Percentiles rank a stretch among this genome's conserved stretches.
phyloP scores from a whole-genome alignment of 176 grass and related monocot species.

The Hsuehochloa calcarea region DNA sequence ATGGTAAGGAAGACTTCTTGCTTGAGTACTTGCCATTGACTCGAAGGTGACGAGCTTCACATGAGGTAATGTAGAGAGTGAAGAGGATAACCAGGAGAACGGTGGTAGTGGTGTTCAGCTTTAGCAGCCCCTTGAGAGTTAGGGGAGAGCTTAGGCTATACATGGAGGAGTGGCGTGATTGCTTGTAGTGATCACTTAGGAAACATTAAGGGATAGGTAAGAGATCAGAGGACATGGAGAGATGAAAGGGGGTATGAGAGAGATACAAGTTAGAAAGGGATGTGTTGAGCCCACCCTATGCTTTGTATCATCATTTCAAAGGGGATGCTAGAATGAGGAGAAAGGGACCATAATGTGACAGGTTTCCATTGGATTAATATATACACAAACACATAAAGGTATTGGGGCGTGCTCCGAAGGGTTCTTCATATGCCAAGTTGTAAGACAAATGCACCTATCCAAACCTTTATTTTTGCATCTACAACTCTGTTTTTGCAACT shows the following conservation, averaged over 20 bases:
- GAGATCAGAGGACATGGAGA: slow-evolving; percentile 1
- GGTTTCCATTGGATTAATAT: slow-evolving; percentile 36
- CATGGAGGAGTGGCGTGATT: slow-evolving; percentile 33
- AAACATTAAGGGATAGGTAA: slow-evolving; percentile 23
- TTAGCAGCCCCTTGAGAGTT: slow-evolving; percentile 28
- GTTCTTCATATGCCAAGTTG: slow-evolving; percentile 28
- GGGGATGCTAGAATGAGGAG: slow-evolving; percentile 7
- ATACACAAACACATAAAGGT: slow-evolving; percentile 27
- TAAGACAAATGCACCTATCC: slow-evolving; percentile 7
- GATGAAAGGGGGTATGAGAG: slow-evolving; percentile 8
- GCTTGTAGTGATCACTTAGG: slow-evolving; percentile 26
- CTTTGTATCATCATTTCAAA: neutral
- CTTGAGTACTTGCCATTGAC: slow-evolving; percentile 25
- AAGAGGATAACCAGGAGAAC: slow-evolving; percentile 39
- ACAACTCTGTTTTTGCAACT: neutral
- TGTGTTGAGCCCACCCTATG: neutral
- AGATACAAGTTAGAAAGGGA: neutral
- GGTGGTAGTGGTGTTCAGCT: slow-evolving; percentile 32
- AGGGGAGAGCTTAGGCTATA: slow-evolving; percentile 23
- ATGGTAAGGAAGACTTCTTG: slow-evolving; percentile 24
- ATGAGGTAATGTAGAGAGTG: slow-evolving; percentile 32
- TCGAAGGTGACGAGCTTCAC: slow-evolving; percentile 45
- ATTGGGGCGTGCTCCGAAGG: slow-evolving; percentile 7
- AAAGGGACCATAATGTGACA: slow-evolving; percentile 5
- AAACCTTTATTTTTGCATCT: neutral